Conservation (phyloP, 345 rosid species). For the Boechera divaricarpa region DNA sequence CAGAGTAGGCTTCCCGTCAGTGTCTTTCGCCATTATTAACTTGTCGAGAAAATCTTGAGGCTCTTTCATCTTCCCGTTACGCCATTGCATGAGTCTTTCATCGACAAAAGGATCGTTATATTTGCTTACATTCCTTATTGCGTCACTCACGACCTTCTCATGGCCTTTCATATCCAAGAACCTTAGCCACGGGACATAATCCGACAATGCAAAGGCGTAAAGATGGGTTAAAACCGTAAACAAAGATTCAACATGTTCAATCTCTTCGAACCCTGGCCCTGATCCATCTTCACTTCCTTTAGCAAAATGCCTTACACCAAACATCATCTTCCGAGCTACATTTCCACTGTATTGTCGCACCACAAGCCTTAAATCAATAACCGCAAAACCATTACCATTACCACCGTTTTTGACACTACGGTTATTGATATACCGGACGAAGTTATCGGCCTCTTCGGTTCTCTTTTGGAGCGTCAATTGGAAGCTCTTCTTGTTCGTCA, state of each 20-base stretch:
- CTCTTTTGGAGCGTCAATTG: conserved; percentile 28
- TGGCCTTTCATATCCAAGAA: conserved; percentile 63
- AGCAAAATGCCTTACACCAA: conserved; percentile 52
- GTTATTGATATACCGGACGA: conserved; percentile 46
- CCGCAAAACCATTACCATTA: neutral
- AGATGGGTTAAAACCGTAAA: conserved; percentile 48
- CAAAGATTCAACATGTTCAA: conserved; percentile 52
- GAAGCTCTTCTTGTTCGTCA: conserved; percentile 40
- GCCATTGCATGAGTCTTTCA: conserved; percentile 55
- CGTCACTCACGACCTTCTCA: conserved; percentile 47
- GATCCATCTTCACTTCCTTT: conserved; percentile 46
- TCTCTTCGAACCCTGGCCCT: conserved; percentile 57
- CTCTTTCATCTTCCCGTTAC: conserved; percentile 32
- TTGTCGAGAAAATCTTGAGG: conserved; percentile 55
- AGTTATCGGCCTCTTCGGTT: conserved; percentile 56
- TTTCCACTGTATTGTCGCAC: conserved; percentile 54
- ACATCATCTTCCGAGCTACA: conserved; percentile 51
- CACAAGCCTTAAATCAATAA: conserved; percentile 46
- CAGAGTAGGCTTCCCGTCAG: conserved; percentile 44
- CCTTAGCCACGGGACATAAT: conserved; percentile 54
- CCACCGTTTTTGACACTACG: conserved; percentile 12
- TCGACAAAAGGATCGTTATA: conserved; percentile 60
- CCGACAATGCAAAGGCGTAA: conserved; percentile 55
- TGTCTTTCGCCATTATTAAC: conserved; percentile 43
- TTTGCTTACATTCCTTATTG: conserved; percentile 40